A percentile compares a stretch with the other conserved stretches of the same genome.
These are phyloP conservation scores for Halophytophthora polymorphica DNA, from an alignment of 352 stramenopile species.

Conservation along the genomic window DNA sequence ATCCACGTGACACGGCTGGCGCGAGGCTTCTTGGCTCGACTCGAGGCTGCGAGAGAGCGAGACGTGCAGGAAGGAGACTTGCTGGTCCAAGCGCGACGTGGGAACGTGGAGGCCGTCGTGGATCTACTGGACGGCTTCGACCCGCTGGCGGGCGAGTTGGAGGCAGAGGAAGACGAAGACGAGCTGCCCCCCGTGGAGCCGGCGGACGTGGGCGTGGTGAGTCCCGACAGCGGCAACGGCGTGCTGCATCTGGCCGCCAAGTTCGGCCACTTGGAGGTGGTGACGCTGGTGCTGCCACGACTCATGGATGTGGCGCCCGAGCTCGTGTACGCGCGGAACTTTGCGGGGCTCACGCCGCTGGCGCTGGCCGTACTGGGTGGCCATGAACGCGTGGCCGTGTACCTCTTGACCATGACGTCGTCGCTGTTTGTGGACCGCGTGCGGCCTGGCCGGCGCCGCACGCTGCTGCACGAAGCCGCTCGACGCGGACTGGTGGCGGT, in stretches of 20 bases:
- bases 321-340: constrained; percentile 39
- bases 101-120: constrained; percentile 50
- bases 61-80: constrained; percentile 43
- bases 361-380: constrained; percentile 42
- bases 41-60: constrained; percentile 16
- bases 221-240: constrained; percentile 32
- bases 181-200: constrained; percentile 11
- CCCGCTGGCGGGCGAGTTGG: constrained; percentile 8
- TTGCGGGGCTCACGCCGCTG: constrained; percentile 36
- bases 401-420: constrained; percentile 52
- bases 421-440: constrained; percentile 30
- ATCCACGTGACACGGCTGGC: constrained; percentile 49
- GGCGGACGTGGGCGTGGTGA: constrained; percentile 35
- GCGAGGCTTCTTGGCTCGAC: constrained; percentile 48
- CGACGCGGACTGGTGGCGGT: constrained; percentile 34
- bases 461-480: constrained; percentile 51
- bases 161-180: constrained; percentile 6
- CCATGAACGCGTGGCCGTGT: constrained; percentile 52
- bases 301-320: constrained; percentile 23
- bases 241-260: constrained; percentile 49
- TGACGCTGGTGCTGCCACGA: constrained; percentile 49
- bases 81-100: constrained; percentile 46
- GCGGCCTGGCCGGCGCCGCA: constrained; percentile 23
- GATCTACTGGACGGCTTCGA: constrained; percentile 63
- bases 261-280: constrained; percentile 44